Base-by-base conservation (phyloP, 2,329 filamentous ascomycete genomes). In the Pseudocercospora fijiensis region DNA sequence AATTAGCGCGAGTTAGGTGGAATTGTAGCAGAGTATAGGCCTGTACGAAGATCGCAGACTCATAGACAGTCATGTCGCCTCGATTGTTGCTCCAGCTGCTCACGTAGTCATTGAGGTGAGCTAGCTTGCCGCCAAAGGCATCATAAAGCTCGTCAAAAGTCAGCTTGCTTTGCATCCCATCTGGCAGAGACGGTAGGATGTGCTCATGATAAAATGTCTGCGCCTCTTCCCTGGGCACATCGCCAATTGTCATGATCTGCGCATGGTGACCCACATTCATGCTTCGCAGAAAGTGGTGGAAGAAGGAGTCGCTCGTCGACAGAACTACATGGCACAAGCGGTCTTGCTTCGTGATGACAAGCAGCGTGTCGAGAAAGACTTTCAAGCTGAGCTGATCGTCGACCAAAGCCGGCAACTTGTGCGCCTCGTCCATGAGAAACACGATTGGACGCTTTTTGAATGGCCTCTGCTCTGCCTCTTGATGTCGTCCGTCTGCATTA, bases 211-310 rank as follows among this genome's bases (percentile, higher is more conserved):
- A 66, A 43, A 63, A 68, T 2, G 55, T 27, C 22, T 60, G 53
- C 4, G 64, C 64, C 27, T 68, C 66, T 22, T 68, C 61, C 20
- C 63, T 61, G 2, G 66, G 60, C 30, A 62, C 66, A 28, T 68
- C 66, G 16, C 66, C 66, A 30, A 68, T 64, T 3, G 66, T 68
- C 9, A 68, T 60, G 10, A 68, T 58, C 30, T 66, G 66, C 16
- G 62, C 58, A n/a, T 68, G 66, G 24, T 68, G 66, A 4, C 66
- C 66, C 18, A 68, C 64, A 45, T 68, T 66, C 64, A 68, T 68
- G n/a, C 43, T 62, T 8, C 66, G 59, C 20, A 68, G 62, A 16
- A 68, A 68, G n/a, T 68, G 66, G 4, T 68, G 64, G 28, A 68
- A 68, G 60, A 68, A 68, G 1, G 66, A 62, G 28, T 68, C 66